Base-by-base conservation (phyloP, 1,139 yeast genomes). In the Debaryomyces robertsiae region DNA sequence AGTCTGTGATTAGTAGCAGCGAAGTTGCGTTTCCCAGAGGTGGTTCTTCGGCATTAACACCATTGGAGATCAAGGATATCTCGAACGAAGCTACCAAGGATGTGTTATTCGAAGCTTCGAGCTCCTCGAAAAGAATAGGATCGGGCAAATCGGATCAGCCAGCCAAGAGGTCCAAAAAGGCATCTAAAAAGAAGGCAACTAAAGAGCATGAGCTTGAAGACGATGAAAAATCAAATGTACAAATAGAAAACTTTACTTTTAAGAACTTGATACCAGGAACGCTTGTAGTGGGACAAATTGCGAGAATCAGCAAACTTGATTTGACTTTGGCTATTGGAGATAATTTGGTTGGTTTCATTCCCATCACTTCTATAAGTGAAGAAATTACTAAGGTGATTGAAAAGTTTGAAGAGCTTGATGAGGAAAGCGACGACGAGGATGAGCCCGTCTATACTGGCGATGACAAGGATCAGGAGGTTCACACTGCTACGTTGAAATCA, bases 1-100 rank as follows among this genome's bases (percentile, higher is more conserved):
- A 45, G 17, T 46, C 57, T 33, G 47, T 48, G 17, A 47, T 70
- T 43, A 67, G 65, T 44, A 69, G 69, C 46, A 77, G 73, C 48
- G 94, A 86, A 49, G 77, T 81, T 40, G 79, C 95, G 14, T 93
- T 93, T 59, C 98, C 98, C 38, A 84, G 99, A 79, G 98, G 98
- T 54, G 97, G 97, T 41, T 80, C 86, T 9, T 78, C 91, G 17
- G 88, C 82, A 13, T 75, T 91, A 60, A 81, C 96, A 2, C 91
- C 98, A 4, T 68, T 93, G 50, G 99, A 93, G 65, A 82, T 89
- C 52, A 90, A 90, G 61, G 95, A 90, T 59, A 94, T 91, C 41
- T 83, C 96, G 30, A 90, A 89, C 57, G 96, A 93, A 61, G 98
- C 94, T 32, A 82, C 91, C 24, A 79, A 79, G 52, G 98, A 93